These are phyloP conservation scores for Fusarium coffeatum DNA, from an alignment of 2,329 filamentous ascomycete species.

Conservation along the genomic window DNA sequence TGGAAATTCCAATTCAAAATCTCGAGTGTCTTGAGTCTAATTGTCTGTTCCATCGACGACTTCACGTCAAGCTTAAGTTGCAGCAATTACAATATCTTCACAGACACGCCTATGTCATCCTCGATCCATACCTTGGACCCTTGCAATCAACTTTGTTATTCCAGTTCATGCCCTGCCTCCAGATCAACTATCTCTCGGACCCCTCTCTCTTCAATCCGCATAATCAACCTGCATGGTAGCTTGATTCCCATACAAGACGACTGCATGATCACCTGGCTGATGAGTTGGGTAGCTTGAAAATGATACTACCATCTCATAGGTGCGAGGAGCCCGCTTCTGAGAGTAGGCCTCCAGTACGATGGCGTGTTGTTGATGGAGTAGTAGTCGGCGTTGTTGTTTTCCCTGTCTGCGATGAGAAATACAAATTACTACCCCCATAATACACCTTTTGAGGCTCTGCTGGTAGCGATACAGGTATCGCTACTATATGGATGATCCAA, in stretches of 20 bases:
- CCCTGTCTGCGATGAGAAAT: neutral
- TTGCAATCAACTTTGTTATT: neutral
- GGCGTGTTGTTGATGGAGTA: neutral
- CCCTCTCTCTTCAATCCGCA: neutral
- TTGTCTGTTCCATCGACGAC: neutral
- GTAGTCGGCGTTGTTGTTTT: neutral
- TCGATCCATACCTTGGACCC: neutral
- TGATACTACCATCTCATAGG: neutral
- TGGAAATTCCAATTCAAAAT: conserved; percentile 6
- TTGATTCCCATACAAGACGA: neutral
- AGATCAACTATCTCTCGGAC: neutral
- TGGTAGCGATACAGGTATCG: too few relatives aligned
- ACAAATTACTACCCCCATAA: neutral
- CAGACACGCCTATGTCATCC: neutral
- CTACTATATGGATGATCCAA: neutral
- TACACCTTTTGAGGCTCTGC: neutral
- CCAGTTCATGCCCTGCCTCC: neutral
- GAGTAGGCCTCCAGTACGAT: neutral
- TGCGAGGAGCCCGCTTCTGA: neutral
- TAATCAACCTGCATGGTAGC: neutral
- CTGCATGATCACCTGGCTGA: neutral
- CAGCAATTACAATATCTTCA: neutral
- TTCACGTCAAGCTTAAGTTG: neutral
- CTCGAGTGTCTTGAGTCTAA: neutral
- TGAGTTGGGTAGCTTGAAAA: conserved; percentile 10